These are phyloP conservation scores for Bassia scoparia DNA, from an alignment of 148 eudicot species.

Conservation along the genomic window DNA sequence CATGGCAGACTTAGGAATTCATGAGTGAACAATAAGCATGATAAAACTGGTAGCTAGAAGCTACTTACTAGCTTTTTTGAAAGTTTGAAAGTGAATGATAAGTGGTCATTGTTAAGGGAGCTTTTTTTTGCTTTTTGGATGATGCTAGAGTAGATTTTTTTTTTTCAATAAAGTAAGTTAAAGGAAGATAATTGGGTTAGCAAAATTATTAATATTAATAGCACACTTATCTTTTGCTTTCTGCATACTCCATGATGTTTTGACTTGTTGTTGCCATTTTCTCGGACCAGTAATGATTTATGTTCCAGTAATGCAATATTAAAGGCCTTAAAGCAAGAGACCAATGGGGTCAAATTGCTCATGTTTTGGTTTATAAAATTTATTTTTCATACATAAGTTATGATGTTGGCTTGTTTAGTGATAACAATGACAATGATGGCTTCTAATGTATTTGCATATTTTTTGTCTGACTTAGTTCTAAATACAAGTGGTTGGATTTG, in stretches of 20 bases:
- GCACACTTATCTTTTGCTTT: slow-evolving; percentile 31
- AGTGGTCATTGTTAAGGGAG: background rate
- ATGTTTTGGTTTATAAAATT: background rate
- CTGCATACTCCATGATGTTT: slow-evolving; percentile 21
- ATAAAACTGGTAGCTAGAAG: background rate
- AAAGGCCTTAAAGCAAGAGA: slow-evolving; percentile 8
- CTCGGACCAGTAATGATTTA: slow-evolving; percentile 27
- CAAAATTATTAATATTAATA: slow-evolving; percentile 1
- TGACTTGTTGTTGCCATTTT: slow-evolving; percentile 28
- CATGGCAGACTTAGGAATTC: background rate
- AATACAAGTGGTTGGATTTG: no score
- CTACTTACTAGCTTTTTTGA: background rate
- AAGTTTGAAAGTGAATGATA: slow-evolving; percentile 20
- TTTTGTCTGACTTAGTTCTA: background rate
- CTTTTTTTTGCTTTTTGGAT: slow-evolving; percentile 19
- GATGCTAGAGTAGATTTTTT: background rate
- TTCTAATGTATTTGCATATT: background rate
- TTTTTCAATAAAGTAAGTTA: background rate
- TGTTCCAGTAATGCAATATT: slow-evolving; percentile 8
- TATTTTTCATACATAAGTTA: background rate
- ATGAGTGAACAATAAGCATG: background rate
- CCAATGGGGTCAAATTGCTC: slow-evolving; percentile 9
- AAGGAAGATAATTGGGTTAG: background rate
- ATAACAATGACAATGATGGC: slow-evolving; percentile 1
- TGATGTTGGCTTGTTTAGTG: slow-evolving; percentile 11